phyloP scores from a whole-genome alignment of 139 green algal species.

The Tetraselmis striata region DNA sequence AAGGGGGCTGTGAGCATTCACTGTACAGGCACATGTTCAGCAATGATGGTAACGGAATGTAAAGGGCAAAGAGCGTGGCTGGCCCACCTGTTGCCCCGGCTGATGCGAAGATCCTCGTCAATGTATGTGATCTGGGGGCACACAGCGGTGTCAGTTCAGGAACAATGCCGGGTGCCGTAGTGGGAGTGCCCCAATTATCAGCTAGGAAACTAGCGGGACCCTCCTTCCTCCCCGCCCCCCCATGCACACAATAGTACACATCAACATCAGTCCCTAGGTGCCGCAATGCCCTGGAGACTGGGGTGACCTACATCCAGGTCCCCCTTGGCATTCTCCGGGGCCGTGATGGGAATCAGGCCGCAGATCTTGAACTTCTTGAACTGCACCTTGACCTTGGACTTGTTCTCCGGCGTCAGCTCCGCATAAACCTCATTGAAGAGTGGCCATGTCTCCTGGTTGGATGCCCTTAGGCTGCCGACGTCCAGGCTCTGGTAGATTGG shows the following conservation, averaged over 20 bases:
- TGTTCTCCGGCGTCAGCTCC: slow-evolving; percentile 18
- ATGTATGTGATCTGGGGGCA: slow-evolving; percentile 25
- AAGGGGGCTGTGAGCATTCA: too few species aligned
- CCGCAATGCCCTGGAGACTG: background rate
- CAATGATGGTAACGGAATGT: too few species aligned
- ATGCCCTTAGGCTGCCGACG: slow-evolving; percentile 1
- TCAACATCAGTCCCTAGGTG: background rate
- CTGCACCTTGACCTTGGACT: slow-evolving; percentile 23
- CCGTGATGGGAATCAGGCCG: slow-evolving; percentile 9
- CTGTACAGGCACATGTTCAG: too few species aligned
- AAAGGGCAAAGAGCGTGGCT: too few species aligned
- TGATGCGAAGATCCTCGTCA: slow-evolving; percentile 22
- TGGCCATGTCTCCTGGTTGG: slow-evolving; percentile 27
- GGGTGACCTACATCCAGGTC: background rate
- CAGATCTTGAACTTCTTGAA: slow-evolving; percentile 28
- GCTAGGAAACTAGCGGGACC: too few species aligned
- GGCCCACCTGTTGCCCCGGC: slow-evolving; percentile 9
- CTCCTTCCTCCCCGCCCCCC: too few species aligned
- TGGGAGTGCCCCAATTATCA: too few species aligned
- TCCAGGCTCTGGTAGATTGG: slow-evolving; percentile 36
- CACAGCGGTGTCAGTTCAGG: too few species aligned
- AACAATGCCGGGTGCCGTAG: too few species aligned
- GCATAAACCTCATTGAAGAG: slow-evolving; percentile 31
- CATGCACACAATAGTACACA: too few species aligned
- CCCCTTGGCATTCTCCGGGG: background rate